These are phyloP conservation scores for Dryas alaskensis DNA, from an alignment of 306 rosid genomes.

Conservation along the genomic window DNA sequence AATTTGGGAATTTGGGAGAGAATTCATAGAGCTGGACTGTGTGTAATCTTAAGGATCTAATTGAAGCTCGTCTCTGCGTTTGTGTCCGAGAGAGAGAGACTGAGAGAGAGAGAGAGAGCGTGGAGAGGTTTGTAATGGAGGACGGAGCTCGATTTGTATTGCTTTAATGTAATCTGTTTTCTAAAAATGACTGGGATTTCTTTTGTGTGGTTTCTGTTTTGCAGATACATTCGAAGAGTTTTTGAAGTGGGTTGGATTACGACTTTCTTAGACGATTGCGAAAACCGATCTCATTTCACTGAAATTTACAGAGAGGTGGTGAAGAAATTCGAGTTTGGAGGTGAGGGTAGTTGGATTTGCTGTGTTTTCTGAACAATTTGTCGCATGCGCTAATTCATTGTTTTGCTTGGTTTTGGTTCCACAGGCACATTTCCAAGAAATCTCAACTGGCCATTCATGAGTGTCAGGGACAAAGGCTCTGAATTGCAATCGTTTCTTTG, in stretches of 20 bases:
- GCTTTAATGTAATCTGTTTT: not conserved
- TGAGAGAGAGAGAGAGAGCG: slow-evolving; percentile 10
- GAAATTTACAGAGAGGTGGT: slow-evolving; percentile 18
- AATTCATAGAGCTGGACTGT: slow-evolving; percentile 28
- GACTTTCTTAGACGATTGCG: slow-evolving; percentile 15
- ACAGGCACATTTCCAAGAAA: slow-evolving; percentile 44
- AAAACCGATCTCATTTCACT: slow-evolving; percentile 32
- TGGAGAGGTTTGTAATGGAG: slow-evolving; percentile 32
- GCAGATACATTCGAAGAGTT: slow-evolving; percentile 34
- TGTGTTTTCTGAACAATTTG: slow-evolving; percentile 25
- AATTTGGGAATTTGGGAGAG: slow-evolving; percentile 15
- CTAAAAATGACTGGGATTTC: slow-evolving; percentile 12
- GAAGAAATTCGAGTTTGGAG: slow-evolving; percentile 15
- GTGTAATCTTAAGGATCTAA: slow-evolving; percentile 53
- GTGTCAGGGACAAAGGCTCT: slow-evolving; percentile 35
- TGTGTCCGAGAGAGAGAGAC: not conserved
- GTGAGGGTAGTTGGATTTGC: slow-evolving; percentile 21
- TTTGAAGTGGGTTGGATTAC: slow-evolving; percentile 18
- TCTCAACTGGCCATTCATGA: slow-evolving; percentile 23
- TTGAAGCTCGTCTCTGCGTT: slow-evolving; percentile 18
- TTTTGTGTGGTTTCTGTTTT: slow-evolving; percentile 20
- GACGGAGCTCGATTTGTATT: slow-evolving; percentile 23
- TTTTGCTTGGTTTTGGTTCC: slow-evolving; percentile 12
- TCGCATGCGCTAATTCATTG: slow-evolving; percentile 15
- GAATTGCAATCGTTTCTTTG: slow-evolving; percentile 35